Evolutionary conservation across 176 grass and related monocot genomes (phyloP).

Genomic region (Alloteropsis semialata): DNA sequence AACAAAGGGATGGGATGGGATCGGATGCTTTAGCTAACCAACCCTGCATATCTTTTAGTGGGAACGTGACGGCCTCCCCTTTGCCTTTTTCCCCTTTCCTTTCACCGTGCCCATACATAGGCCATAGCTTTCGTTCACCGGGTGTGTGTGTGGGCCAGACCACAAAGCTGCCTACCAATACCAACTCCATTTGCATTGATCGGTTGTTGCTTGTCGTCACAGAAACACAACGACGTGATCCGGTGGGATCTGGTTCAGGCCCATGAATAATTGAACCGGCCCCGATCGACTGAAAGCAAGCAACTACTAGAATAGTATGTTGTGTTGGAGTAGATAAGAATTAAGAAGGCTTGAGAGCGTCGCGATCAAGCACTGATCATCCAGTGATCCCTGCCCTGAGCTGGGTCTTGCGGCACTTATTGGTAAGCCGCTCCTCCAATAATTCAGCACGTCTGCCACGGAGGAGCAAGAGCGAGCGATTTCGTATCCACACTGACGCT

Average conservation of each 20-base stretch:
- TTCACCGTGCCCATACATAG: too few relatives aligned
- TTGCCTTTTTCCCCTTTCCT: neutral
- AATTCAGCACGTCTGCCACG: neutral
- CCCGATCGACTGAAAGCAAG: slow-evolving; percentile 10
- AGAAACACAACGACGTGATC: neutral
- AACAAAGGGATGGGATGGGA: neutral
- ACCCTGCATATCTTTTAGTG: neutral
- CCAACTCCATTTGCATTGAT: slow-evolving; percentile 7
- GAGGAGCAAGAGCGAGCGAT: neutral
- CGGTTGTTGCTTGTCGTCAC: too few relatives aligned
- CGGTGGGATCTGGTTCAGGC: neutral
- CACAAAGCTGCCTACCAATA: neutral
- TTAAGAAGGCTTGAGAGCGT: neutral
- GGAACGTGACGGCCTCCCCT: neutral
- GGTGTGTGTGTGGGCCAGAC: neutral
- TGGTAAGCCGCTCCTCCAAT: neutral
- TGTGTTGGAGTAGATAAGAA: slow-evolving; percentile 9
- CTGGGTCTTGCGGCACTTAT: neutral
- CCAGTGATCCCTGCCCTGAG: neutral
- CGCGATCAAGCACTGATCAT: neutral
- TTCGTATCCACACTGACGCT: neutral
- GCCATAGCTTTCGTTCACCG: neutral
- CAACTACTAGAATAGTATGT: neutral
- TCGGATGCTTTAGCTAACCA: neutral
- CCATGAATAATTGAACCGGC: neutral